Base-by-base conservation (phyloP, 2,329 filamentous ascomycete species). In the Fusarium caatingaense region DNA sequence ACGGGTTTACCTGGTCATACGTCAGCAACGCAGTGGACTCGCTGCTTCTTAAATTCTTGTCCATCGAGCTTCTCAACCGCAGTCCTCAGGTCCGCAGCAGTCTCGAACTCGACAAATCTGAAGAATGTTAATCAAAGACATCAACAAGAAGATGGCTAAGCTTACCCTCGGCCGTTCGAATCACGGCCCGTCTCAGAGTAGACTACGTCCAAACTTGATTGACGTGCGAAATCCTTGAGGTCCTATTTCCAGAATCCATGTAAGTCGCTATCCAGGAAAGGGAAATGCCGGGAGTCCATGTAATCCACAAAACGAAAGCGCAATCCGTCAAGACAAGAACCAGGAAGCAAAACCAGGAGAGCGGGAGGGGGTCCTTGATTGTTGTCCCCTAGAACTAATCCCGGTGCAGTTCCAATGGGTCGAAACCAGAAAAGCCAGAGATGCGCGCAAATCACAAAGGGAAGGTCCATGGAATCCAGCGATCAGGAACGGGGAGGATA, bases 41-140 rank as follows among this genome's bases (percentile, higher is more conserved):
- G 88, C 72, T 90, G 89, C 75, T 93, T 94, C 85, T 98, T 98
- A 83, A 98, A 98, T 77, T 97, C 94, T 78, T 90, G 91, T 72
- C 90, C 90, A 80, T 98, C 94, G 69, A 99, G 92, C 83, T 98
- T 98, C 80, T 98, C 94, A 60, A 98, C 93, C 56, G 96, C 96
- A 64, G 91, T 91, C 79, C 93, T 93, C 64, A 99, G 85, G 78
- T 99, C 96, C 72, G 89, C 91, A 63, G 92, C 92, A 68, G 93
- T 97, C 83, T 99, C 96, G 77, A 98, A 99, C 80, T 99, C 96
- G 78, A 99, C 95, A 80, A 98, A 98, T 77, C 95, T 98, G 78
- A 60, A 23, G 21, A 56, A 30, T 45, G 56, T 76, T 56, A 77
- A 25, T 10, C 9, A 15, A 45, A 3, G 18, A 13, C 16, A 18